Percentiles rank a stretch among this genome's conserved stretches.
These are phyloP conservation scores for Neofusicoccum laricinum DNA, from an alignment of 2,329 filamentous ascomycete species.

Conservation along the genomic window DNA sequence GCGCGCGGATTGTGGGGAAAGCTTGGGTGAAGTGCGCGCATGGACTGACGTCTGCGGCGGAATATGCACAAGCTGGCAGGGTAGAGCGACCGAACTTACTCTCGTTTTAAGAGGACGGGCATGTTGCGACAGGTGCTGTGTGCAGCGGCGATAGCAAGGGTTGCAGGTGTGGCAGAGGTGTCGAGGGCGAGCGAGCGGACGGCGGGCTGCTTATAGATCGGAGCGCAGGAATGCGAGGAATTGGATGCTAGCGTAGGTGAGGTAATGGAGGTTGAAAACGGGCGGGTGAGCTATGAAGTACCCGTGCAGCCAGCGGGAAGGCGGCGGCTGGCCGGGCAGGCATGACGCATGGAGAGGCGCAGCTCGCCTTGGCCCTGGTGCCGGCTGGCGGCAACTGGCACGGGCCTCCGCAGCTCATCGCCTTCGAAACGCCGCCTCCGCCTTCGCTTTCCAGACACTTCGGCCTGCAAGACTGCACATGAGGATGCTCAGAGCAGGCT, in stretches of 20 bases:
- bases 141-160: background rate
- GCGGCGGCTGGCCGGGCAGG: background rate
- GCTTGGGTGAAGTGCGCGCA: background rate
- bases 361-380: conserved; percentile 7
- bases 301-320: background rate
- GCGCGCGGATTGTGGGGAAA: background rate
- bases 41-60: background rate
- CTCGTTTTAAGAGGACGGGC: conserved; percentile 12
- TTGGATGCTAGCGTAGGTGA: background rate
- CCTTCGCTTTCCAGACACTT: background rate
- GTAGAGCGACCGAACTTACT: conserved; percentile 9
- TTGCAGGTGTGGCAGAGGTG: background rate
- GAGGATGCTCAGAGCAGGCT: background rate
- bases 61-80: background rate
- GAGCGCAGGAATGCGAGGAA: background rate
- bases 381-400: background rate
- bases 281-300: background rate
- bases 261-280: background rate
- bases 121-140: background rate
- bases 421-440: background rate
- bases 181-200: background rate
- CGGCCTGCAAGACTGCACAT: background rate
- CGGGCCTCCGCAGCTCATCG: background rate
- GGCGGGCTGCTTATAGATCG: background rate
- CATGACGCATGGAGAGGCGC: conserved; percentile 12